Conservation (phyloP, 164 flowering plant species). For the Aristolochia californica region DNA sequence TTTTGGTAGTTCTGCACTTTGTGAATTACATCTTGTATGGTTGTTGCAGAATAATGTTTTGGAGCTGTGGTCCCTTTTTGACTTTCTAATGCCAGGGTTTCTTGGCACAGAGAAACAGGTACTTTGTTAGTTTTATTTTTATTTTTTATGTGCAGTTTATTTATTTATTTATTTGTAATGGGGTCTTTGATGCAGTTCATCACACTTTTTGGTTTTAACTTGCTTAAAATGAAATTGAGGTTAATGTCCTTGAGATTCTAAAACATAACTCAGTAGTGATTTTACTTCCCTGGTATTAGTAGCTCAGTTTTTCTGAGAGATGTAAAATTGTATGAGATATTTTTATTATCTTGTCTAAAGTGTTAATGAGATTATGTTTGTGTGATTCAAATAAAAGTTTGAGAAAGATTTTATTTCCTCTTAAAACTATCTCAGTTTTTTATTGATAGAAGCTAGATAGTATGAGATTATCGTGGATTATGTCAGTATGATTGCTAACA, state of each 20-base stretch:
- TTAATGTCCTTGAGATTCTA: too few relatives aligned
- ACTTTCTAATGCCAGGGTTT: conserved; percentile 98
- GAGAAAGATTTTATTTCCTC: not conserved
- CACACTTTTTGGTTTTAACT: not conserved
- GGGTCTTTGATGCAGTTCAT: not conserved
- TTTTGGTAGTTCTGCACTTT: conserved; percentile 1
- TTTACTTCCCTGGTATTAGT: not conserved
- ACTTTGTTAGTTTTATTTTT: not conserved
- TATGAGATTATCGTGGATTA: too few relatives aligned
- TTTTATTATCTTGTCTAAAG: not conserved
- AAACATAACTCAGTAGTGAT: not conserved
- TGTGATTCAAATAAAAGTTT: too few relatives aligned
- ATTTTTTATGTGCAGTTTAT: not conserved
- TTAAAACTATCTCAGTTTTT: too few relatives aligned
- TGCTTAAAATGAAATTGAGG: too few relatives aligned
- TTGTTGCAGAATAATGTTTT: conserved; percentile 77
- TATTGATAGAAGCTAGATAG: too few relatives aligned
- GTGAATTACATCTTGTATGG: conserved; percentile 9
- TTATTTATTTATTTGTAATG: not conserved
- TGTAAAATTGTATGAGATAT: not conserved
- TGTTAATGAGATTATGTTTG: not conserved
- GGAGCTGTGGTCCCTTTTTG: conserved; percentile 99
- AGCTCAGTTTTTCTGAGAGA: not conserved
- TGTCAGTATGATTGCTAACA: too few relatives aligned
- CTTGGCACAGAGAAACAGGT: conserved; percentile 98